Conservation (phyloP, 208 protist genomes). For the Plasmodiophora brassicae region DNA sequence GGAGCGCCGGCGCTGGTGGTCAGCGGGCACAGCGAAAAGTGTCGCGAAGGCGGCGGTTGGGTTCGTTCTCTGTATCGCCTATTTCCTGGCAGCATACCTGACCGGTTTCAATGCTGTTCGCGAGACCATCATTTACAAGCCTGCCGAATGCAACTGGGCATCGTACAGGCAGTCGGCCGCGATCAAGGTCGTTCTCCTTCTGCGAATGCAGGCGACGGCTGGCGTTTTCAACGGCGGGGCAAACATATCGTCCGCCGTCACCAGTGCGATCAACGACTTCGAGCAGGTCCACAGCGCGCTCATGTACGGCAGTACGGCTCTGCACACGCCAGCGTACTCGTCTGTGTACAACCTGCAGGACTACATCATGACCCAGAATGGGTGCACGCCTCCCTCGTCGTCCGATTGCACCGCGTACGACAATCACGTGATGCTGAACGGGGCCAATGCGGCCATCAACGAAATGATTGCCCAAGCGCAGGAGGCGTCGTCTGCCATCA, state of each 20-base stretch:
- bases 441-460: background rate
- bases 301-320: background rate
- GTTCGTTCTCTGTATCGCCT: background rate
- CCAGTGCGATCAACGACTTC: background rate
- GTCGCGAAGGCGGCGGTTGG: background rate
- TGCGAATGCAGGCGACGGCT: background rate
- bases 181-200: background rate
- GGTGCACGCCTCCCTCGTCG: background rate
- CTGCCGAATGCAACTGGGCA: constrained; percentile 9
- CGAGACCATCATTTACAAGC: background rate
- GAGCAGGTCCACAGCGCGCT: background rate
- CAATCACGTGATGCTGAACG: background rate
- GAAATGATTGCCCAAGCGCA: background rate
- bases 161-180: background rate
- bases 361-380: background rate
- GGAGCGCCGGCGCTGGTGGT: background rate
- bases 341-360: constrained; percentile 21
- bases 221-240: background rate
- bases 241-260: background rate
- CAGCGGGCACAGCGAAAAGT: background rate
- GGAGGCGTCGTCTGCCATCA: background rate
- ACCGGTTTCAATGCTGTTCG: background rate
- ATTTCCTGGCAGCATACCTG: constrained; percentile 20
- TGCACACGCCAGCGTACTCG: background rate
- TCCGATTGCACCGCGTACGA: background rate